Evolutionary conservation across 2,329 filamentous ascomycete species (phyloP).

Genomic region (Hirsutella thompsonii): DNA sequence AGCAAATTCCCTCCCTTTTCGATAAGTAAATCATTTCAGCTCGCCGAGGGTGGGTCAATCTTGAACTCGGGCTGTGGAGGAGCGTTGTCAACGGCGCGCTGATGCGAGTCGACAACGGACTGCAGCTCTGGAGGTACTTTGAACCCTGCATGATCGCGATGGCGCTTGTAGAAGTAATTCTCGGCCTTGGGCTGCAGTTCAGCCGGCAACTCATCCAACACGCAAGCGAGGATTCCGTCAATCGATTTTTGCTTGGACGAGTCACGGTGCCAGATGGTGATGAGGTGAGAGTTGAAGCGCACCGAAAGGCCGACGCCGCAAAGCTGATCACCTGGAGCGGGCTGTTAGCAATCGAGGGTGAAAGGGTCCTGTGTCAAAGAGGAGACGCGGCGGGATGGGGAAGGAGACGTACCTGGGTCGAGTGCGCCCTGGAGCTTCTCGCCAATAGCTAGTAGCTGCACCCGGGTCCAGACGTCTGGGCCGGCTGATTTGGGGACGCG

Average conservation of each 20-base stretch:
- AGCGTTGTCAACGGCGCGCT: conserved; percentile 27
- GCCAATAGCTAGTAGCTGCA: conserved; percentile 72
- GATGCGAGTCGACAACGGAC: conserved; percentile 43
- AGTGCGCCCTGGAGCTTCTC: conserved; percentile 66
- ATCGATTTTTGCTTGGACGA: conserved; percentile 68
- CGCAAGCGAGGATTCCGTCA: conserved; percentile 57
- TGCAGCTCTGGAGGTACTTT: conserved; percentile 48
- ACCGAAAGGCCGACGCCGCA: conserved; percentile 81
- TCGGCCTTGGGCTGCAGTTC: conserved; percentile 61
- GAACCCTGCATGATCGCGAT: conserved; percentile 78
- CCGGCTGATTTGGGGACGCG: conserved; percentile 66
- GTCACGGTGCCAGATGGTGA: conserved; percentile 90
- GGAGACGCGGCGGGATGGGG: background rate
- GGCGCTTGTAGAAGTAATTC: conserved; percentile 77
- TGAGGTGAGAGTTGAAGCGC: conserved; percentile 77
- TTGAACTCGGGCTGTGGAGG: conserved; percentile 12
- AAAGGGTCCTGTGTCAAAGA: no score
- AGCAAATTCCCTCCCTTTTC: background rate
- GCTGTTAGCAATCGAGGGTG: background rate
- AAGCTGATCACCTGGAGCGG: conserved; percentile 59
- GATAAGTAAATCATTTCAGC: conserved; percentile 6
- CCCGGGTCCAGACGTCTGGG: conserved; percentile 66
- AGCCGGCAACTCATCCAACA: conserved; percentile 59
- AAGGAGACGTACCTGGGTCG: conserved; percentile 40
- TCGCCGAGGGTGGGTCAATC: conserved; percentile 11